Evolutionary conservation across 306 rosid species (phyloP).

Genomic region (Begonia peltatifolia): DNA sequence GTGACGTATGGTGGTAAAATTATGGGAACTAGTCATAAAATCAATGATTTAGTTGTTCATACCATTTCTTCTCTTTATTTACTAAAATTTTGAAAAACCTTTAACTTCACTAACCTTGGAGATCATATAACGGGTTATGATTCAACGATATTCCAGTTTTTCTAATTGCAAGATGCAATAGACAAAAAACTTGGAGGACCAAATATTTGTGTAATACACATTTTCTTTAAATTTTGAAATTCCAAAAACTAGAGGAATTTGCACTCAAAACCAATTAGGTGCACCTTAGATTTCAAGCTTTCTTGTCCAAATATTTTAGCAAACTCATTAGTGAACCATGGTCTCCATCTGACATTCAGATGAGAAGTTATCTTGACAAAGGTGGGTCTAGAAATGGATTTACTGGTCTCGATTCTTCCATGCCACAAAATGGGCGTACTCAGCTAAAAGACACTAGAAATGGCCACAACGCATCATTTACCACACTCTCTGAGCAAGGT

Average conservation of each 20-base stretch:
- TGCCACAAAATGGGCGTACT: constrained; percentile 36
- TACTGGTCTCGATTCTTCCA: constrained; percentile 46
- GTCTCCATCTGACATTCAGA: constrained; percentile 26
- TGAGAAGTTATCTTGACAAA: constrained; percentile 67
- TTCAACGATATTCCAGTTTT: too few species aligned
- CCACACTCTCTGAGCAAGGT: constrained; percentile 92
- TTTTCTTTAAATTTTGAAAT: neutral
- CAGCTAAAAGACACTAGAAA: constrained; percentile 45
- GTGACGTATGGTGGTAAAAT: constrained; percentile 12
- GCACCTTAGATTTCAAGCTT: neutral
- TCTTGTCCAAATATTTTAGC: neutral
- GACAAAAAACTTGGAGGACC: neutral
- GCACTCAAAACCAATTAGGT: neutral
- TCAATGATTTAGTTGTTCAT: neutral
- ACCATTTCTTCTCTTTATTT: neutral
- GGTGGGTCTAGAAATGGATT: constrained; percentile 39
- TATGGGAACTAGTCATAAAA: neutral
- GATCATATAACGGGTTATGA: too few species aligned
- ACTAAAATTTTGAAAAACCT: neutral
- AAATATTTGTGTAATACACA: neutral
- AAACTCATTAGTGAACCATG: neutral
- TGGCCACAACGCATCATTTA: constrained; percentile 53
- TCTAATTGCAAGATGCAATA: neutral
- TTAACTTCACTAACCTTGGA: too few species aligned
- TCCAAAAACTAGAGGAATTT: neutral